Evolutionary conservation across 495 filamentous ascomycete species (phyloP), one percentile per base, ranked within the genome.

Genomic region (Trichoderma gamsii): DNA sequence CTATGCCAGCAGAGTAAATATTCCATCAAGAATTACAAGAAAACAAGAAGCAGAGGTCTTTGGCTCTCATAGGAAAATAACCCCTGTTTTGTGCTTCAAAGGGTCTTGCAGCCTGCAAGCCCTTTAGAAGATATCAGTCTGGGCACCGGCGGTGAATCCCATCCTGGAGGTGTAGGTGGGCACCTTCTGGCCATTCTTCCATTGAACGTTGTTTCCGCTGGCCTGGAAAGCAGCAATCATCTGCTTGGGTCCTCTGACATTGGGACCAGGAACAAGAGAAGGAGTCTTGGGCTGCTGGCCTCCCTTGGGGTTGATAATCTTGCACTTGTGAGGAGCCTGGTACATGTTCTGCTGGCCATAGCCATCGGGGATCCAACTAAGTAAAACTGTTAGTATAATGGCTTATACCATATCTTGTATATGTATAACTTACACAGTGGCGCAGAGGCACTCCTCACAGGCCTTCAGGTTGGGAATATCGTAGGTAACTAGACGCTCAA

Each of bases 251-350:
- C 56, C 56, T 13, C 27, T 61, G 11, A 32, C 56, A 18, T 32
- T 32, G 7, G 25, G 56, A 0, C 56, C 56, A 9, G 56, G 56
- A 8, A 61, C 56, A 1, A 32, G 56, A 61, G 25, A 29, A 11
- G 56, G 56, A 27, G 56, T 61, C 56, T 61, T 61, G 56, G 56
- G 56, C 27, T 61, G 56, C 56, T 61, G 56, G 56, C 56, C 56
- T 9, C 56, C 56, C 4, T 32, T 61, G 56, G 56, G 56, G 56
- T 61, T 61, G 25, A 61, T 32, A 18, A 61, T 61, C 9, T 27
- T 29, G 56, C 56, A 32, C 56, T 61, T 61, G 56, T 61, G 23
- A 6, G 56, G 9, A 32, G 56, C 56, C 7, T 32, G 29, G 56
- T 61, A 61, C 56, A 61, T 61, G 56, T 61, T 61, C 56, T 61